Conservation (phyloP, 495 filamentous ascomycete species). For the Tuber borchii region DNA sequence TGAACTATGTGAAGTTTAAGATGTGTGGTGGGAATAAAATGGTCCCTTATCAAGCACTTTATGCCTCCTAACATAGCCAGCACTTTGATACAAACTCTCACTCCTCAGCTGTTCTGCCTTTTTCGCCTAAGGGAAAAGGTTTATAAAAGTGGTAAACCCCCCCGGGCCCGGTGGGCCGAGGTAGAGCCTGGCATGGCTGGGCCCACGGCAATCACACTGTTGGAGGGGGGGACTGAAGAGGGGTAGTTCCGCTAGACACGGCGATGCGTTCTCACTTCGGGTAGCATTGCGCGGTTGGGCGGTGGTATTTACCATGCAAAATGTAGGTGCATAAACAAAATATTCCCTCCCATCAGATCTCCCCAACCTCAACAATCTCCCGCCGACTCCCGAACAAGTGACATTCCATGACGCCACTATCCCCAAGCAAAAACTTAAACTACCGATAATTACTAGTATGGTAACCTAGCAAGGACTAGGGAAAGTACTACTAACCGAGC, state of each 20-base stretch:
- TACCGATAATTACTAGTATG: background rate
- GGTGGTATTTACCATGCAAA: background rate
- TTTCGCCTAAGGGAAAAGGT: too few relatives aligned
- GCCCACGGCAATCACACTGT: too few relatives aligned
- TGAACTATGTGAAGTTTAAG: too few relatives aligned
- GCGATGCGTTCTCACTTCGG: background rate
- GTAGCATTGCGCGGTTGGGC: background rate
- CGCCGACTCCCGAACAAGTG: background rate
- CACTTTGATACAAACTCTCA: too few relatives aligned
- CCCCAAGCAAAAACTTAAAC: background rate
- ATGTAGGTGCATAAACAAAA: background rate
- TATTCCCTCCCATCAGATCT: background rate
- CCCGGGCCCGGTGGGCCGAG: too few relatives aligned
- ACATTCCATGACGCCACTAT: background rate
- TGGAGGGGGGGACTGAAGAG: background rate
- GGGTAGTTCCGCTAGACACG: background rate
- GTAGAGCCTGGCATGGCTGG: too few relatives aligned
- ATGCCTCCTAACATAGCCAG: too few relatives aligned
- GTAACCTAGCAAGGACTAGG: background rate
- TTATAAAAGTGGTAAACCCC: too few relatives aligned
- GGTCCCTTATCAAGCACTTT: too few relatives aligned
- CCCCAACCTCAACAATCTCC: background rate
- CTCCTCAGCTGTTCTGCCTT: too few relatives aligned
- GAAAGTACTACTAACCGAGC: too few relatives aligned
- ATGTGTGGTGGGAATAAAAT: too few relatives aligned